Conservation (phyloP, 129 eudicot genomes). For the Calendula officinalis region DNA sequence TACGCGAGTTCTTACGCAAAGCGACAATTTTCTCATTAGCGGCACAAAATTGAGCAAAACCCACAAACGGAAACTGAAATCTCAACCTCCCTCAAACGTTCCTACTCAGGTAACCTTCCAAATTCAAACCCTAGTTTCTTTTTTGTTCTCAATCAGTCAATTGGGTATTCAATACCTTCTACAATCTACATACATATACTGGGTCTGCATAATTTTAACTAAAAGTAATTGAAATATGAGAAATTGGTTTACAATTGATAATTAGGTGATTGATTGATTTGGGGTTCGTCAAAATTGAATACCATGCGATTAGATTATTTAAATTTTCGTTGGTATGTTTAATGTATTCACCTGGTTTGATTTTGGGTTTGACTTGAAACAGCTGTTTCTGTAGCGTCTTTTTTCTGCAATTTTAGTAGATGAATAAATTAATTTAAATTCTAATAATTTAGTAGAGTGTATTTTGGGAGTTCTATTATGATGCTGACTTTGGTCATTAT, state of each 20-base stretch:
- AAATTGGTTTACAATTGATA: neutral
- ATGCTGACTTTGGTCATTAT: conserved; percentile 19
- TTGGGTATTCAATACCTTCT: neutral
- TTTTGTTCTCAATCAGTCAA: neutral
- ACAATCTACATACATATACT: neutral
- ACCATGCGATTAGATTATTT: too few relatives aligned
- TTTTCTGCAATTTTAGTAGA: conserved; percentile 8
- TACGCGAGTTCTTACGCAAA: conserved; percentile 15
- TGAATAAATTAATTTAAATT: neutral
- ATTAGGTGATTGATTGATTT: too few relatives aligned
- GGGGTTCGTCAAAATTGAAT: neutral
- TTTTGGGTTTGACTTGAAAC: neutral
- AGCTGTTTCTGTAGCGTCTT: neutral
- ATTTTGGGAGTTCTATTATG: neutral
- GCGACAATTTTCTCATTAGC: conserved; percentile 18
- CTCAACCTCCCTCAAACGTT: conserved; percentile 12
- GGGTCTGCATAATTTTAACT: neutral
- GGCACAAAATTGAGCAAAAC: conserved; percentile 11
- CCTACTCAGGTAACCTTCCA: conserved; percentile 9
- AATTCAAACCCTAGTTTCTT: conserved; percentile 12
- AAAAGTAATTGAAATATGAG: neutral
- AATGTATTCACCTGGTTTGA: too few relatives aligned
- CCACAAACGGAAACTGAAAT: conserved; percentile 16
- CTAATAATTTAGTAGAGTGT: neutral
- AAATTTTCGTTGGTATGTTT: too few relatives aligned